A percentile compares a stretch with the other conserved stretches of the same genome.
Evolutionary conservation across 306 rosid genomes (phyloP).

Genomic region (Vicia villosa): DNA sequence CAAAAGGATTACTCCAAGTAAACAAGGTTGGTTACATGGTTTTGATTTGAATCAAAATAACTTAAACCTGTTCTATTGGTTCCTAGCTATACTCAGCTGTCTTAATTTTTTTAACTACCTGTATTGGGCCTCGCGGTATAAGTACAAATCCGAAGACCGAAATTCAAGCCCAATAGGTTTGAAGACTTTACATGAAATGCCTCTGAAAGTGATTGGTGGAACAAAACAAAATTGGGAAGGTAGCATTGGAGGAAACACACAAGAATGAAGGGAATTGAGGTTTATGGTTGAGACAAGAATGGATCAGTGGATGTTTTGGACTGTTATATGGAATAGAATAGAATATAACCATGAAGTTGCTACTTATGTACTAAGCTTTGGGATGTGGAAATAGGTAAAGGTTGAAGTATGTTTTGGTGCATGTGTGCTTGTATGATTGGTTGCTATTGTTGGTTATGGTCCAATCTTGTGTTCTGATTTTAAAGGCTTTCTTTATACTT

Average conservation of each 20-base stretch:
- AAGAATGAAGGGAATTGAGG: conserved; percentile 22
- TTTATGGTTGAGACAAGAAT: background rate
- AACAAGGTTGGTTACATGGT: conserved; percentile 69
- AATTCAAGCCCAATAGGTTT: conserved; percentile 13
- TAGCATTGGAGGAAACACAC: conserved; percentile 22
- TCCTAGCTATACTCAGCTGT: conserved; percentile 71
- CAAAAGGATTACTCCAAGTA: conserved; percentile 52
- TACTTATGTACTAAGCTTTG: conserved; percentile 28
- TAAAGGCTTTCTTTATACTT: conserved; percentile 21
- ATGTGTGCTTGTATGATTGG: conserved; percentile 39
- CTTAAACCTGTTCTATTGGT: conserved; percentile 73
- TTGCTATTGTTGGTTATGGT: conserved; percentile 29
- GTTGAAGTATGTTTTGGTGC: conserved; percentile 22
- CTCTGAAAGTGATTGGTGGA: conserved; percentile 6
- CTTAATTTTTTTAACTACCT: conserved; percentile 69
- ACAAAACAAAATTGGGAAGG: conserved; percentile 35
- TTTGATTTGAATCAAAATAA: conserved; percentile 55
- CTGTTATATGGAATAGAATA: background rate
- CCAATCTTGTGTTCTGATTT: conserved; percentile 2
- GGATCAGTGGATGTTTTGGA: background rate
- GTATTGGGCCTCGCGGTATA: conserved; percentile 68
- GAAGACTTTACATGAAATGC: conserved; percentile 20
- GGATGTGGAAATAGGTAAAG: conserved; percentile 1
- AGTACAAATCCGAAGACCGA: conserved; percentile 59
- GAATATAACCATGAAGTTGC: conserved; percentile 2